Evolutionary conservation across 257 asterid species (phyloP), one percentile per base, ranked within the genome.

Genomic region (Nicotiana undulata): DNA sequence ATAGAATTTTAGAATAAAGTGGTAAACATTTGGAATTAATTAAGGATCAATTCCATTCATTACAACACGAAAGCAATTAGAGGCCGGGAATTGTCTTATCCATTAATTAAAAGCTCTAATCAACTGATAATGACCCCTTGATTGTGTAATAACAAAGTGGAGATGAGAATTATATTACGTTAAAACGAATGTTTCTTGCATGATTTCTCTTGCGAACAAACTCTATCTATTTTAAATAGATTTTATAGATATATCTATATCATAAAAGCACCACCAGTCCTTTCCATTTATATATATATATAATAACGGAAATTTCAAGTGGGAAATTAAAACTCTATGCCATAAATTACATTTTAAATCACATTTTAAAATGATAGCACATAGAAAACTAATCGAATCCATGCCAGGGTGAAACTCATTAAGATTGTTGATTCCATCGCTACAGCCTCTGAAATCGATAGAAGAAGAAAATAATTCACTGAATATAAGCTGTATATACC

Each of bases 1-100:
- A n/a, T 56, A 77, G 82, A 82, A 83, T 72, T 84, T 76, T 85
- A 74, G 89, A 85, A 89, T 89, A 89, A 89, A 89, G 92, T 44
- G 76, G 51, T 59, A n/a, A 80, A 64, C 68, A 53, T 78, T 84
- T 83, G 80, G 86, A 83, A 81, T 85, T 68, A 83, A 81, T 85
- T 68, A 84, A 86, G 89, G 76, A 89, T 83, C 78, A 79, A 87
- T 87, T 86, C 92, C 83, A 79, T 79, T 80, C 82, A 10, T 34
- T 55, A 44, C 65, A 75, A 24, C 37, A 72, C 37, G 59, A 46
- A 44, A 28, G 6, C 59, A 72, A 72, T 13, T 37, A 22, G 59
- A 5, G 31, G 22, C 58, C 37, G 8, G 16, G 37, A 22, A 72
- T 72, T 46, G 77, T 80, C 83, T 67, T 76, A 65, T 63, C 79